Base-by-base conservation (phyloP, 108 stramenopile genomes). In the Bacterosira constricta region DNA sequence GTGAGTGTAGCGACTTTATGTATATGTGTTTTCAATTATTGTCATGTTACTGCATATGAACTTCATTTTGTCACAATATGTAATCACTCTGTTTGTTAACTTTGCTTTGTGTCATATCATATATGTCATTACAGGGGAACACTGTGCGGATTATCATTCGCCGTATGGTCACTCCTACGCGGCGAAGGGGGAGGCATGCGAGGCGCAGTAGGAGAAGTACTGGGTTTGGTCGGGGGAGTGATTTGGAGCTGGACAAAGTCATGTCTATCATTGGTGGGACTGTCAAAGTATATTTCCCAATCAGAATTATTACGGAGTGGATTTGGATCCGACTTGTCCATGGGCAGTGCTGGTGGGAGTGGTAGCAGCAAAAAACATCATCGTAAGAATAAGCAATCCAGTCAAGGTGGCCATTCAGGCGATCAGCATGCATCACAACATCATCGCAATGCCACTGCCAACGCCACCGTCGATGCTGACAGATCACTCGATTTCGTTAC, bases 61-160 rank as follows among this genome's bases (percentile, higher is more conserved):
- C n/a, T n/a, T n/a, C n/a, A n/a, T n/a, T n/a, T n/a, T n/a, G n/a
- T n/a, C n/a, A n/a, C n/a, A n/a, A n/a, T n/a, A n/a, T n/a, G n/a
- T n/a, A n/a, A n/a, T 31, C 32, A 5, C 8, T 54, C 3, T 29
- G 31, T 20, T 36, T 20, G 27, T 26, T 26, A 12, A 2, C 15
- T 39, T 58, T 5, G 36, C 41, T 32, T 15, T 62, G 46, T 30
- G 60, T 37, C 39, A 42, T 59, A 3, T 29, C 61, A n/a, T n/a
- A n/a, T 13, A 41, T 68, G 37, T 56, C 37, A 6, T 53, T 70
- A 30, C 39, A 69, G 68, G 76, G 76, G 76, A 0, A 42, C 76
- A 3, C 41, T 64, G 2, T 77, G 68, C 31, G 76, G 62, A 29
- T 32, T 77, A 15, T 69, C 68, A 9, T 77, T 38, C 46, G 76